These are phyloP conservation scores for Xylaria curta DNA, from an alignment of 495 filamentous ascomycete genomes.

Conservation along the genomic window DNA sequence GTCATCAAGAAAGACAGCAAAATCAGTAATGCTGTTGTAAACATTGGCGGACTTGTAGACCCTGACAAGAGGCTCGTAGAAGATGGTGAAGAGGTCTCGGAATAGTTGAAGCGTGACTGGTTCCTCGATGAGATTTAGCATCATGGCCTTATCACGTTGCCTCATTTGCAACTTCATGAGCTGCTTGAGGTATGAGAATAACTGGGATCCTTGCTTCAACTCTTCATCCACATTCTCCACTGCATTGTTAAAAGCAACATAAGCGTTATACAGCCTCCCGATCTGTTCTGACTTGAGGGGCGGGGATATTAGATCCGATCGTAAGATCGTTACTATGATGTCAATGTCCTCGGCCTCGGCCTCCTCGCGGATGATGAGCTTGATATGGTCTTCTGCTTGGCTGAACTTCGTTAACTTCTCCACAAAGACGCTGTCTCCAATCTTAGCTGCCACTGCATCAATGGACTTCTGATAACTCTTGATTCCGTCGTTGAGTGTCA, in stretches of 20 bases:
- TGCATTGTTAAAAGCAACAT: conserved; percentile 94
- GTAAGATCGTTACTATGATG: conserved; percentile 80
- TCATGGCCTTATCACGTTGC: conserved; percentile 95
- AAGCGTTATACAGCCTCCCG: conserved; percentile 86
- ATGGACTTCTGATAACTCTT: conserved; percentile 82
- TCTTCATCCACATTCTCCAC: conserved; percentile 91
- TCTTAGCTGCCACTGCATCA: conserved; percentile 72
- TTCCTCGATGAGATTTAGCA: conserved; percentile 94
- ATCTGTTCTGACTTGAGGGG: conserved; percentile 75
- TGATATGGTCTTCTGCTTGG: conserved; percentile 73
- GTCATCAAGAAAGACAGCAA: conserved; percentile 90
- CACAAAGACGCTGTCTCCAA: conserved; percentile 79
- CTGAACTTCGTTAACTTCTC: conserved; percentile 81
- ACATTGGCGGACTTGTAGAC: conserved; percentile 99
- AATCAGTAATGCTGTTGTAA: conserved; percentile 95
- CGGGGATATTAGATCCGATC: conserved; percentile 73
- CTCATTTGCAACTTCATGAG: conserved; percentile 89
- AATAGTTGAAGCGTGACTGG: conserved; percentile 91
- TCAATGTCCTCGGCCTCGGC: conserved; percentile 75
- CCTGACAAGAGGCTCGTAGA: conserved; percentile 94
- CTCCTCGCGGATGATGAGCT: conserved; percentile 74
- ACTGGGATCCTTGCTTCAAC: conserved; percentile 83
- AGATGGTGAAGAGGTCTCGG: conserved; percentile 96
- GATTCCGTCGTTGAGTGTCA: conserved; percentile 92
- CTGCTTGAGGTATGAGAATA: conserved; percentile 95